Evolutionary conservation across 139 green algal genomes (phyloP).

Genomic region (Micractinium conductrix): DNA sequence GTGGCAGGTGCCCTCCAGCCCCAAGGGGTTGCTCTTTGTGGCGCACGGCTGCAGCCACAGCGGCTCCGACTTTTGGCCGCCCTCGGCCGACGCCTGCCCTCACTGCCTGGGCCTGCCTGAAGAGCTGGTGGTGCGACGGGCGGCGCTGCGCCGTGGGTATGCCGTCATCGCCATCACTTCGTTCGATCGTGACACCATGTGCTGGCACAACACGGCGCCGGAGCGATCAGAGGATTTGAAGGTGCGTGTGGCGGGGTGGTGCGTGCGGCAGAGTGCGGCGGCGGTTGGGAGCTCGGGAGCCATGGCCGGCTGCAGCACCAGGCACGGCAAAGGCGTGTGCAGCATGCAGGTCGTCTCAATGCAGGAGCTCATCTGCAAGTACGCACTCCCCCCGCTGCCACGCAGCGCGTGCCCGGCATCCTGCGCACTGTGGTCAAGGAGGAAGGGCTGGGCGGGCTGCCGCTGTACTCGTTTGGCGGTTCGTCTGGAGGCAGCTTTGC

Average conservation of each 20-base stretch:
- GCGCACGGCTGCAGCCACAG: slow-evolving; percentile 68
- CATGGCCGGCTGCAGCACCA: too few relatives aligned
- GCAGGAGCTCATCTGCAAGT: too few relatives aligned
- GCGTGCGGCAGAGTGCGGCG: too few relatives aligned
- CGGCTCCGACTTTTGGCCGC: slow-evolving; percentile 62
- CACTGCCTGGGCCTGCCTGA: slow-evolving; percentile 71
- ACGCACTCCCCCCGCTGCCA: neutral
- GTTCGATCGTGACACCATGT: slow-evolving; percentile 49
- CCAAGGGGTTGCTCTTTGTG: neutral
- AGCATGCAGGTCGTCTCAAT: too few relatives aligned
- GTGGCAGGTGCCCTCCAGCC: neutral
- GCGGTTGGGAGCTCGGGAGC: too few relatives aligned
- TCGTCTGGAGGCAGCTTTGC: slow-evolving; percentile 68
- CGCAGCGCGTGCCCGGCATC: slow-evolving; percentile 31
- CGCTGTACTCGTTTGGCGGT: slow-evolving; percentile 64
- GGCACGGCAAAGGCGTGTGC: too few relatives aligned
- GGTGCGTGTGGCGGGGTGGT: too few relatives aligned
- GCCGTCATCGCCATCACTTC: slow-evolving; percentile 58
- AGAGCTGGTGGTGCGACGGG: slow-evolving; percentile 56
- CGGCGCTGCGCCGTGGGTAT: slow-evolving; percentile 50
- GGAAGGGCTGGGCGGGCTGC: slow-evolving; percentile 54
- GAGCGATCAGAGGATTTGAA: slow-evolving; percentile 10
- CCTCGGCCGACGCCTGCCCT: slow-evolving; percentile 42
- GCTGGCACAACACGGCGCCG: slow-evolving; percentile 54
- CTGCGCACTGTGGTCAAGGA: slow-evolving; percentile 12